These are phyloP conservation scores for Neoboletus subvelutipes DNA, from an alignment of 768 basidiomycete species.

Conservation along the genomic window DNA sequence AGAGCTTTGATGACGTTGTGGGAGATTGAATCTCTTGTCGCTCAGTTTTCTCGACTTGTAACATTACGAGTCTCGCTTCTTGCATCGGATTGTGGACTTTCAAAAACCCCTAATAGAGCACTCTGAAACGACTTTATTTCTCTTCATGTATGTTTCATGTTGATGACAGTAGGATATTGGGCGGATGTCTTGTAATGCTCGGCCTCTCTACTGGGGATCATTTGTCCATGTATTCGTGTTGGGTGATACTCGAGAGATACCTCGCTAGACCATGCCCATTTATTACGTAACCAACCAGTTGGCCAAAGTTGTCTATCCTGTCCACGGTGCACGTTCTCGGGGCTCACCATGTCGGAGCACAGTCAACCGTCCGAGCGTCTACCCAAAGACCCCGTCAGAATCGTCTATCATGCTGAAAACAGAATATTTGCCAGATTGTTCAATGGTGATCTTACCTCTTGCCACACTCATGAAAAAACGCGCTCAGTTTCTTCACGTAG, in stretches of 20 bases:
- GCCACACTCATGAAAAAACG: not conserved
- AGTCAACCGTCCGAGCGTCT: not conserved
- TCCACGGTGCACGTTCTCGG: not conserved
- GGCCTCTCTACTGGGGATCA: not conserved
- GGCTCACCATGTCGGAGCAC: conserved; percentile 11
- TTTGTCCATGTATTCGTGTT: not conserved
- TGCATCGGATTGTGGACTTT: conserved; percentile 24
- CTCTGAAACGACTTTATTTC: not conserved
- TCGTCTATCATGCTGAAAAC: conserved; percentile 39
- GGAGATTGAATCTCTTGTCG: conserved; percentile 7
- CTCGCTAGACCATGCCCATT: not conserved
- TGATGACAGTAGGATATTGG: conserved; percentile 5
- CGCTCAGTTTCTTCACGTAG: conserved; percentile 36
- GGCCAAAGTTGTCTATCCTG: not conserved
- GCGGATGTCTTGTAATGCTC: not conserved
- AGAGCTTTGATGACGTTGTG: not conserved
- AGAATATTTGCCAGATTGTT: conserved; percentile 43
- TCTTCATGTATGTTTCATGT: conserved; percentile 1
- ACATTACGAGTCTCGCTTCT: not conserved
- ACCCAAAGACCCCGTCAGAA: conserved; percentile 13
- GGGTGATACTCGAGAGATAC: not conserved
- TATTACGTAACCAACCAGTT: not conserved
- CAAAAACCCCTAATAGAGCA: conserved; percentile 15
- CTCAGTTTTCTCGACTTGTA: conserved; percentile 5
- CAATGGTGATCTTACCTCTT: conserved; percentile 33